A percentile compares a stretch with the other conserved stretches of the same genome.
These are phyloP conservation scores for Forsythia viridissima DNA, from an alignment of 257 asterid genomes.

Conservation along the genomic window DNA sequence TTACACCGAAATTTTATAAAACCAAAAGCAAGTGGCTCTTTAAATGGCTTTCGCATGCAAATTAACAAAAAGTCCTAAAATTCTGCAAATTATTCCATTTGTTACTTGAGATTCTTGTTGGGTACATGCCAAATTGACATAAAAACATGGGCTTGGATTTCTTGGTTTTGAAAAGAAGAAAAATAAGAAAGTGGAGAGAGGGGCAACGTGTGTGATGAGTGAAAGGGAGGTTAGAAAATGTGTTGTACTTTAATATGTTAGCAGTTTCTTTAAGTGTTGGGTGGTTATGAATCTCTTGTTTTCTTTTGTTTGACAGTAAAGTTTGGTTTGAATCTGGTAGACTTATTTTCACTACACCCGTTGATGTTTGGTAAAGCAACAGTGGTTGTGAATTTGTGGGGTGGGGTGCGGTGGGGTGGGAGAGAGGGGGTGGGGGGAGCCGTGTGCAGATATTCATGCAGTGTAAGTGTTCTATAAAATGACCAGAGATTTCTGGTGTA, in stretches of 20 bases:
- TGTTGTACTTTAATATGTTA: conserved; percentile 12
- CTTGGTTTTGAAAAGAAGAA: conserved; percentile 3
- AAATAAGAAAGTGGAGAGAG: conserved; percentile 20
- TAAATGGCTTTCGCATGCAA: too few species aligned
- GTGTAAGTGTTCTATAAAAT: not conserved
- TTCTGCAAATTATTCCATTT: not conserved
- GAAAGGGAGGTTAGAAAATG: conserved; percentile 36
- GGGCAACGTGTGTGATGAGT: conserved; percentile 29
- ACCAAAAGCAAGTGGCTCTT: too few species aligned
- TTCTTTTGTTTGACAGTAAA: conserved; percentile 56
- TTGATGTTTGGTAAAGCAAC: conserved; percentile 56
- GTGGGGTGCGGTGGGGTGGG: not conserved
- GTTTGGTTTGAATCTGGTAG: conserved; percentile 72
- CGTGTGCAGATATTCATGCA: conserved; percentile 8
- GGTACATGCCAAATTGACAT: not conserved
- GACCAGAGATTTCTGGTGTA: not conserved
- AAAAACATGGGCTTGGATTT: not conserved
- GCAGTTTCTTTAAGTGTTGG: conserved; percentile 33
- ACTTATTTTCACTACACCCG: conserved; percentile 38
- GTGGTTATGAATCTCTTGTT: conserved; percentile 34
- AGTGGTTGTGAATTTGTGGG: not conserved
- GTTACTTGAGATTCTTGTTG: not conserved
- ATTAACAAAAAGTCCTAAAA: too few species aligned
- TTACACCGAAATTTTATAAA: too few species aligned
- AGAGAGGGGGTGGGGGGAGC: not conserved